Base-by-base conservation (phyloP, 768 basidiomycete genomes). In the Boletellus emodensis region DNA sequence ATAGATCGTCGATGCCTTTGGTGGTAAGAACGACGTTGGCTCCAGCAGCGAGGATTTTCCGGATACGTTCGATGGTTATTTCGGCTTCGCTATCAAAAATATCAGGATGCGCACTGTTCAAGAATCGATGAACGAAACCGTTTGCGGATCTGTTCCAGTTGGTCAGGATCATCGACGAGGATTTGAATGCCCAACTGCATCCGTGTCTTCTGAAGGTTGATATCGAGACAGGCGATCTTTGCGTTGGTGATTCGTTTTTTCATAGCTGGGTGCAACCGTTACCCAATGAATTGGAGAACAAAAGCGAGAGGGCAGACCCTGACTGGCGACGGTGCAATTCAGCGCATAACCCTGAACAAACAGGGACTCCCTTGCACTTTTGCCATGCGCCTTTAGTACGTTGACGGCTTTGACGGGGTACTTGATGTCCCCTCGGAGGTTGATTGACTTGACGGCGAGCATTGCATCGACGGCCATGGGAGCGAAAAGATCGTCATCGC, bases 331-430 rank as follows among this genome's bases (percentile, higher is more conserved):
- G 12, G 95, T 97, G 72, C 96, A 98, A 68, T 98, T 99, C 54
- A 99, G 72, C 33, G 96, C 96, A 72, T 98, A 99, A 35, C 96
- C 96, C 62, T 88, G 89, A 42, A 99, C 89, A 66, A 88, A 94
- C 53, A 96, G 63, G 38, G 94, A 97, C 69, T 99, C 96, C 57
- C 94, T 80, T 20, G 96, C 91, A 66, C 92, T 94, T 72, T 83
- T 85, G 47, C 96, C 96, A 60, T 99, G 96, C 3, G 96, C 96
- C 71, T 99, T 99, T 60, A 99, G 77, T 26, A 98, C 83, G 64
- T 99, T 99, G 56, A 99, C 96, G 5, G 96, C 96, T 72, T 99
- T 98, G 54, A 99, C 96, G 6, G 96, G 96, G 71, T 98, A 99
- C 71, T 97, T 98, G 65, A 89, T 86, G 66, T 99, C 96, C 28